These are phyloP conservation scores for Alternaria gaisen DNA, from an alignment of 2,329 filamentous ascomycete species.

Conservation along the genomic window DNA sequence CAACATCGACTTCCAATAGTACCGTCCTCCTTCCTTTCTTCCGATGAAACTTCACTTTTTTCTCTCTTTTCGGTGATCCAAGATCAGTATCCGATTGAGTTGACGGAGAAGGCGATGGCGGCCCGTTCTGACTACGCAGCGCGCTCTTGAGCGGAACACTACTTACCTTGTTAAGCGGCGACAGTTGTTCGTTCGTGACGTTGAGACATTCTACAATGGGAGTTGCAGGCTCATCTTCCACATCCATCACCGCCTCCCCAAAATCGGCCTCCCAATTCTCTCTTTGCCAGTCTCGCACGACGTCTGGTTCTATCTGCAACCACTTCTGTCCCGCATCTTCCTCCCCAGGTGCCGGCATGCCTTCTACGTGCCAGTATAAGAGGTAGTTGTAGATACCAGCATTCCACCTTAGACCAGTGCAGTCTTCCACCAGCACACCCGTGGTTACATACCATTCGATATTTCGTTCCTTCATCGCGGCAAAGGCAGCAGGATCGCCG, in stretches of 20 bases:
- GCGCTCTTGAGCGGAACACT: background rate
- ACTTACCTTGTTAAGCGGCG: background rate
- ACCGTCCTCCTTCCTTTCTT: background rate
- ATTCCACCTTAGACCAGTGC: conserved; percentile 1
- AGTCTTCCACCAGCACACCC: background rate
- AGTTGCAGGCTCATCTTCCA: background rate
- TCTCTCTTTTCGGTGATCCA: background rate
- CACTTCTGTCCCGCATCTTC: background rate
- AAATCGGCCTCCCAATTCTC: background rate
- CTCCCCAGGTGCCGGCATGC: background rate
- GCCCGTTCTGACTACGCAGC: background rate
- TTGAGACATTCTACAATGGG: background rate
- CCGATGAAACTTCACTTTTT: background rate
- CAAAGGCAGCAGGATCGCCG: background rate
- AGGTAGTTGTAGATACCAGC: conserved; percentile 2
- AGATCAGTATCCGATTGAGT: background rate
- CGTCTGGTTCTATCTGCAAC: background rate
- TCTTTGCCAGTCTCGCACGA: background rate
- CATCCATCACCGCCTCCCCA: background rate
- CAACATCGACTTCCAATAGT: background rate
- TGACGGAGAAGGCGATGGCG: background rate
- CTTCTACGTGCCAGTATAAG: conserved; percentile 3
- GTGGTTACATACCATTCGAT: conserved; percentile 10
- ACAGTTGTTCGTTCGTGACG: rapidly evolving
- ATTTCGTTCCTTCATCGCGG: background rate